These are phyloP conservation scores for Ajuga chamaepitys DNA, from an alignment of 257 asterid genomes.

Conservation along the genomic window DNA sequence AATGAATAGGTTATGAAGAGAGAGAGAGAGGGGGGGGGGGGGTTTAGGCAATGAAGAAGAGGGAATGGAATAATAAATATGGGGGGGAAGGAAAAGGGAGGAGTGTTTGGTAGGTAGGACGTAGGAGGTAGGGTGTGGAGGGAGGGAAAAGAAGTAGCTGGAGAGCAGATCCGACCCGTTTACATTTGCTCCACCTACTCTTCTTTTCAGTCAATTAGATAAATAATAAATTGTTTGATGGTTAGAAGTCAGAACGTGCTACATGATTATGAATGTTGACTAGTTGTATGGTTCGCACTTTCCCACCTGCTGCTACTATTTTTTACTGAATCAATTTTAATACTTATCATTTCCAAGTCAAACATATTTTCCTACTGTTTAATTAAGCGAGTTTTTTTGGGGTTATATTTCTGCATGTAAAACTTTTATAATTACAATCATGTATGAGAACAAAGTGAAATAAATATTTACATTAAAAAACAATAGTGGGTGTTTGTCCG, in stretches of 20 bases:
- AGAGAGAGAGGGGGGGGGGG: neutral
- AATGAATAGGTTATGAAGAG: neutral
- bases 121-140: neutral
- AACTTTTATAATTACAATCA: too few species aligned
- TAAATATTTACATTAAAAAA: too few species aligned
- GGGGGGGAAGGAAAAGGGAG: neutral
- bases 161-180: conserved; percentile 15
- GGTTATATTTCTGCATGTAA: too few species aligned
- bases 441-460: too few species aligned
- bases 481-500: too few species aligned
- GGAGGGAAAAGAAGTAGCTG: conserved; percentile 12
- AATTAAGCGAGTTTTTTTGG: too few species aligned
- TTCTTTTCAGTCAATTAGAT: too few species aligned
- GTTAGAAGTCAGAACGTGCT: neutral
- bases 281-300: neutral
- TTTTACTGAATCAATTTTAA: too few species aligned
- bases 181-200: conserved; percentile 22
- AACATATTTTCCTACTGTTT: too few species aligned
- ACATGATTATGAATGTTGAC: neutral
- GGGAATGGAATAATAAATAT: conserved; percentile 14
- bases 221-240: neutral
- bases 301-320: too few species aligned
- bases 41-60: neutral
- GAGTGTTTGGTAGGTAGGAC: conserved; percentile 21
- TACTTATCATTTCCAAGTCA: too few species aligned